phyloP scores from a whole-genome alignment of 1,139 yeast species.

The Suhomyces ambrosiae region DNA sequence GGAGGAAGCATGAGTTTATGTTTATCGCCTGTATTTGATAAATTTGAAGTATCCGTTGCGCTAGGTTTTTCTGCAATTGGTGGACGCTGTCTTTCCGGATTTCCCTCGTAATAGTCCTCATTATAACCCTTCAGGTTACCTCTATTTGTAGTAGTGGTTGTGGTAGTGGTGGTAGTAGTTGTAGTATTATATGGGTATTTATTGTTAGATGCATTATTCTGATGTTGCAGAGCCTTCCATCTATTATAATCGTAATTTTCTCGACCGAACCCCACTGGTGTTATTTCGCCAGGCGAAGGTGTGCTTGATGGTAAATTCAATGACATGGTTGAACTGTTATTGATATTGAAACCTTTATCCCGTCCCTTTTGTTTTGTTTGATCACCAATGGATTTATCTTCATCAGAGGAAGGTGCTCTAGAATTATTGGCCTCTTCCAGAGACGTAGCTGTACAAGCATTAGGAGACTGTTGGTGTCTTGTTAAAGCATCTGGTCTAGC shows the following conservation, averaged over 20 bases:
- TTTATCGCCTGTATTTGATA: neutral
- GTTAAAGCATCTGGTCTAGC: conserved; percentile 79
- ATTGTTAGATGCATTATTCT: conserved; percentile 11
- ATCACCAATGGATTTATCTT: neutral
- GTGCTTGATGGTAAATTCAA: conserved; percentile 5
- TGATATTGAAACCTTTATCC: neutral
- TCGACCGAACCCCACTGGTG: conserved; percentile 9
- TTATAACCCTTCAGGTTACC: conserved; percentile 2
- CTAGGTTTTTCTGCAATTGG: too few relatives aligned
- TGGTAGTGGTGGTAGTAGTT: conserved; percentile 13
- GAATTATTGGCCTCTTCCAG: conserved; percentile 1
- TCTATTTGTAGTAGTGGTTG: conserved; percentile 12
- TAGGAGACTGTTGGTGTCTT: conserved; percentile 56
- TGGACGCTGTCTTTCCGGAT: neutral
- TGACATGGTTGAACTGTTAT: conserved; percentile 2
- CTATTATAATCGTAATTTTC: conserved; percentile 19
- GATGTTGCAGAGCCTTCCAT: conserved; percentile 18
- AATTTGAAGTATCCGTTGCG: too few relatives aligned
- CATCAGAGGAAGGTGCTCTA: conserved; percentile 2
- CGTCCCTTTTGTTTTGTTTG: neutral
- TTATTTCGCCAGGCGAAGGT: conserved; percentile 4
- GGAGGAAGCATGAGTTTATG: conserved; percentile 6
- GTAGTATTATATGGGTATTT: conserved; percentile 9
- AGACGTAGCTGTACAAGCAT: conserved; percentile 36
- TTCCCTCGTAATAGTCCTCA: neutral